Conservation (phyloP, 257 asterid species). For the Linderniella brevidens region DNA sequence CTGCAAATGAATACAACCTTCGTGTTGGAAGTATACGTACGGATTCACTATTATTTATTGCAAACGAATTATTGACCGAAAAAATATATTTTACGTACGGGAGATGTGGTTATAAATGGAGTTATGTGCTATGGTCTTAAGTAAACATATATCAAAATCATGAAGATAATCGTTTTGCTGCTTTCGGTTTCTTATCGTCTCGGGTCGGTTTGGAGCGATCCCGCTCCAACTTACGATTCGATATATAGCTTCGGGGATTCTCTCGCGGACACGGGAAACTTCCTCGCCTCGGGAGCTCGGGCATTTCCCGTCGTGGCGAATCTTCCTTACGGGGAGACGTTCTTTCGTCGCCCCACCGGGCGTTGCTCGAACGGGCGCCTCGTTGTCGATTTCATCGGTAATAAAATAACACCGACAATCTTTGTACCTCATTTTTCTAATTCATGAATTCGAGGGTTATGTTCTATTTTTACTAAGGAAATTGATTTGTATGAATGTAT, state of each 20-base stretch:
- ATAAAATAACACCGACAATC: background rate
- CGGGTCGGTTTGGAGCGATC: slow-evolving; percentile 17
- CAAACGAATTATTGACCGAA: no score
- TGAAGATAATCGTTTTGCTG: no score
- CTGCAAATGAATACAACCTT: no score
- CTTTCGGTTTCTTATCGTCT: slow-evolving; percentile 14
- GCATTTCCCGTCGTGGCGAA: slow-evolving; percentile 47
- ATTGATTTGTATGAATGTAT: background rate
- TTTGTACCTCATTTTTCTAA: background rate
- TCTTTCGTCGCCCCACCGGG: slow-evolving; percentile 45
- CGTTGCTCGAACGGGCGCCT: slow-evolving; percentile 55
- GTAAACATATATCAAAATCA: no score
- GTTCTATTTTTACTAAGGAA: no score
- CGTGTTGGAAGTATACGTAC: no score
- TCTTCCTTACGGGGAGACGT: slow-evolving; percentile 52
- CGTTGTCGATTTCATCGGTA: slow-evolving; percentile 44
- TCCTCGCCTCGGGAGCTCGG: slow-evolving; percentile 41
- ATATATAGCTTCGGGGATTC: slow-evolving; percentile 80
- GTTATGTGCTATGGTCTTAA: no score
- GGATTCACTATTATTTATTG: no score
- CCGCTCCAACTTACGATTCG: slow-evolving; percentile 30
- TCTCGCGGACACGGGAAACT: slow-evolving; percentile 65
- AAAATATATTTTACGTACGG: no score
- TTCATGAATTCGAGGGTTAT: no score
- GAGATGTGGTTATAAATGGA: no score